A percentile compares a stretch with the other conserved stretches of the same genome.
Evolutionary conservation across 352 stramenopile species (phyloP).

Genomic region (Globisporangium acanthophoron): DNA sequence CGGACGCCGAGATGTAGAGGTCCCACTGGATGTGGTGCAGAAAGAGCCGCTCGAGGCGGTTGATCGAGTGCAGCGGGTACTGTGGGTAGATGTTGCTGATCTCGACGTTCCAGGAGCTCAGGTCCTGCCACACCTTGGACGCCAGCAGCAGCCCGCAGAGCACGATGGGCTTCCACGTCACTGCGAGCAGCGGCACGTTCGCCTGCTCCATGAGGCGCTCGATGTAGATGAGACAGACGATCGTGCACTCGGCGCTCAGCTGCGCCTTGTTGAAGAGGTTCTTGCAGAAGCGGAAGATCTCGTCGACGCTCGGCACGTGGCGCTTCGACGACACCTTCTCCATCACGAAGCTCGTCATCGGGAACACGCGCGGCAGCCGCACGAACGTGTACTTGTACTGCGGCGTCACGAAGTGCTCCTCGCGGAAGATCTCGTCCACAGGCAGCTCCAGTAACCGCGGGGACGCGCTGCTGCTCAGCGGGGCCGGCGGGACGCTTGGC

Average conservation of each 20-base stretch:
- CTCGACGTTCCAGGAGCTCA: conserved; percentile 97
- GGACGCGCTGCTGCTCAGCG: conserved; percentile 40
- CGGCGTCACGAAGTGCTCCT: conserved; percentile 87
- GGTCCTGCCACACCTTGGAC: conserved; percentile 99
- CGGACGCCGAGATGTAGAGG: conserved; percentile 94
- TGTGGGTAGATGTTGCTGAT: conserved; percentile 98
- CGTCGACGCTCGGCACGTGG: conserved; percentile 86
- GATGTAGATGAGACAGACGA: conserved; percentile 99
- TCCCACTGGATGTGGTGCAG: conserved; percentile 98
- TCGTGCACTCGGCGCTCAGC: conserved; percentile 97
- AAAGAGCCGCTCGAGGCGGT: conserved; percentile 95
- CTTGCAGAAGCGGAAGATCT: conserved; percentile 91
- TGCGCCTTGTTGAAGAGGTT: conserved; percentile 97
- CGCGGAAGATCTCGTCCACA: conserved; percentile 79
- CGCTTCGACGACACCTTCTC: conserved; percentile 76
- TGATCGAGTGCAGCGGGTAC: conserved; percentile 97
- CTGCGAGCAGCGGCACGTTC: conserved; percentile 92
- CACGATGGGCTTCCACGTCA: conserved; percentile 97
- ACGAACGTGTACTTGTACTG: conserved; percentile 88
- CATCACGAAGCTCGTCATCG: conserved; percentile 78
- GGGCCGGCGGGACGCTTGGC: conserved; percentile 1
- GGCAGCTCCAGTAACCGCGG: conserved; percentile 63
- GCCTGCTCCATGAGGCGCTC: conserved; percentile 97
- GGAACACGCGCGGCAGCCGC: conserved; percentile 59
- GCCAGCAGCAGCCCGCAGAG: conserved; percentile 96